phyloP scores from a whole-genome alignment of 106 monocot genomes.

The Dioscorea dumetorum region DNA sequence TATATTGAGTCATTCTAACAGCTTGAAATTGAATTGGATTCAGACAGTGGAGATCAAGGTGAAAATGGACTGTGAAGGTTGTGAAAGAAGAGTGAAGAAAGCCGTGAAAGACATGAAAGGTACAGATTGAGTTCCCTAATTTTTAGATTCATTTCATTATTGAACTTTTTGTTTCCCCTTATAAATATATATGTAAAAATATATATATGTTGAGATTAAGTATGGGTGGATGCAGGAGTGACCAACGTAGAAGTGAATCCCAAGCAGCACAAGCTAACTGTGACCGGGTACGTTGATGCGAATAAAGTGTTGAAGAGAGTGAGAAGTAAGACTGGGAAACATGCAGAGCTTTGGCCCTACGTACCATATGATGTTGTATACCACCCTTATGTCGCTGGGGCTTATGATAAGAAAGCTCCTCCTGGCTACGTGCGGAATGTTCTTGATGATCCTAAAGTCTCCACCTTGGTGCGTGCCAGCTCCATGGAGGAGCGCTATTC shows the following conservation, averaged over 20 bases:
- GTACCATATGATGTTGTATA: slow-evolving; percentile 3
- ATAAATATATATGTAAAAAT: too few species aligned
- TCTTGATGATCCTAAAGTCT: not conserved
- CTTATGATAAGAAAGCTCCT: slow-evolving; percentile 15
- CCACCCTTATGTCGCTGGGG: slow-evolving; percentile 6
- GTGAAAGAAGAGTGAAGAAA: slow-evolving; percentile 9
- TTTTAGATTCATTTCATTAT: too few species aligned
- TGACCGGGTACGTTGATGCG: slow-evolving; percentile 6
- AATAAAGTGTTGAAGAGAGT: slow-evolving; percentile 12
- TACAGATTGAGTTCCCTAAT: not conserved
- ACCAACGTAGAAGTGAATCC: not conserved
- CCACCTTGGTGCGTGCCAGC: not conserved
- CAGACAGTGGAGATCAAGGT: slow-evolving; percentile 12
- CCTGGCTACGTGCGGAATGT: slow-evolving; percentile 14
- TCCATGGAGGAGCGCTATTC: slow-evolving; percentile 1
- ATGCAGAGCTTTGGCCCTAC: slow-evolving; percentile 10
- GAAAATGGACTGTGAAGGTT: slow-evolving; percentile 11
- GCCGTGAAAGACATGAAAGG: slow-evolving; percentile 3
- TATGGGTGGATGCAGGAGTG: slow-evolving; percentile 5
- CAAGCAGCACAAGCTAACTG: slow-evolving; percentile 7
- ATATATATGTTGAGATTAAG: too few species aligned
- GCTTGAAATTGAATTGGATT: not conserved
- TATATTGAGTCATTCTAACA: not conserved
- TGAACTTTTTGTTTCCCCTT: too few species aligned
- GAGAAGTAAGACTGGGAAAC: slow-evolving; percentile 4